Base-by-base conservation (phyloP, 2,329 filamentous ascomycete genomes). In the Fusarium globosum region DNA sequence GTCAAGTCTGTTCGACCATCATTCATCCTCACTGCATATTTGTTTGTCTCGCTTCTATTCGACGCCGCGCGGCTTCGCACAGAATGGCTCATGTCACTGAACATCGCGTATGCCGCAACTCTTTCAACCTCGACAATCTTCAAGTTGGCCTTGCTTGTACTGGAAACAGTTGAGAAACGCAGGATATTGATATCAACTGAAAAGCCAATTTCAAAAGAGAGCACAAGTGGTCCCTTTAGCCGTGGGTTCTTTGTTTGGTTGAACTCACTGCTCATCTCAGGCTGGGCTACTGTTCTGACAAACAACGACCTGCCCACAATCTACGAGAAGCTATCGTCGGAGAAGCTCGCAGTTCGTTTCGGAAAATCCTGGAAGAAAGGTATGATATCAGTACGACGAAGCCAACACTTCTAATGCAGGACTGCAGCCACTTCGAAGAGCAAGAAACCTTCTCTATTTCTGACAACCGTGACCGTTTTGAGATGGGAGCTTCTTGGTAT, bases 241-340 rank as follows among this genome's bases (percentile, higher is more conserved):
- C 77, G 79, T 1, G 79, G 80, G 0, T 77, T 81, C 61, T 82
- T 82, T 36, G 65, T 81, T 28, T 82, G 80, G 80, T 66, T 82
- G 20, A 81, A 81, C 41, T 82, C 83, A 6, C 76, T 90, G 12
- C 85, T 91, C 46, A 81, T 81, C 33, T 78, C 80, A 21, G 87
- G 88, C 1, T 88, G 84, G 78, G 82, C 78, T 9, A 85, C 82
- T 12, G 68, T 73, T 12, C 48, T 82, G 18, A 79, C 76, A 2
- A 76, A 75, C 21, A 72, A 76, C 36, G 78, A 78, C 8, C 61
- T 82, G 7, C 81, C 81, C 6, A 33, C 62, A 2, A 80, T 81
- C 14, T 76, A 80, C 13, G 79, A 82, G 39, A 78, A 79, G 28
- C 53, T 82, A 3, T 78, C 71, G 0, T 82, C 80, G 0, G 74